These are phyloP conservation scores for Cydonia oblonga DNA, from an alignment of 331 rosid species.

Conservation along the genomic window DNA sequence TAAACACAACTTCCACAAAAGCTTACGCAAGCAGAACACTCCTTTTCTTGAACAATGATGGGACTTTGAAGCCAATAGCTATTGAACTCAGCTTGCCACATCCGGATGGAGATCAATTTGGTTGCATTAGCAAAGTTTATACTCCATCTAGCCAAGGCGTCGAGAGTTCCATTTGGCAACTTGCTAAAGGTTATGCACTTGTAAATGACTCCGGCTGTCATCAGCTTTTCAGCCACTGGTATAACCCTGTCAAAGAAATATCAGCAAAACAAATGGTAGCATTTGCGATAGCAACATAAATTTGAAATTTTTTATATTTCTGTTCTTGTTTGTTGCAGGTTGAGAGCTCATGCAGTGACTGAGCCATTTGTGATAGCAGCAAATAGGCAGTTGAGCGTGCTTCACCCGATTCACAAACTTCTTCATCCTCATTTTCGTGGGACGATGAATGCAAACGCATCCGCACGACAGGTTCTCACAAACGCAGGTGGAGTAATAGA, in stretches of 20 bases:
- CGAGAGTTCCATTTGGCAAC: slow-evolving; percentile 9
- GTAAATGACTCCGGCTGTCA: slow-evolving; percentile 14
- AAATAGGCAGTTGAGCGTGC: slow-evolving; percentile 18
- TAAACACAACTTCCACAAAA: slow-evolving; percentile 2
- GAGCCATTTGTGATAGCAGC: slow-evolving; percentile 24
- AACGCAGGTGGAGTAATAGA: slow-evolving; percentile 29
- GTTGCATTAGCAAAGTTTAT: slow-evolving; percentile 6
- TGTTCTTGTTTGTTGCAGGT: background rate
- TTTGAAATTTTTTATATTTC: too few species aligned
- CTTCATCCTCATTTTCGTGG: slow-evolving; percentile 27
- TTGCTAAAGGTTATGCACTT: slow-evolving; percentile 17
- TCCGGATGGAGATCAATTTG: slow-evolving; percentile 3
- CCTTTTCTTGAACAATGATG: slow-evolving; percentile 17
- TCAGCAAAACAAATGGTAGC: too few species aligned
- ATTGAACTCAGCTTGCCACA: slow-evolving; percentile 26
- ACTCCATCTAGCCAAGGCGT: slow-evolving; percentile 3
- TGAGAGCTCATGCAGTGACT: slow-evolving; percentile 17
- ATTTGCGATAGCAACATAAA: too few species aligned
- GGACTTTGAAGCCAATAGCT: slow-evolving; percentile 21
- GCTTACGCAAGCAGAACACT: slow-evolving; percentile 19
- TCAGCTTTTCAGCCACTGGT: slow-evolving; percentile 17
- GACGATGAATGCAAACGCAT: slow-evolving; percentile 34
- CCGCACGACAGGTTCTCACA: slow-evolving; percentile 18
- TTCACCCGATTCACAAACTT: slow-evolving; percentile 23
- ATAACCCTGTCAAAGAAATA: background rate